phyloP scores from a whole-genome alignment of 1,284 basidiomycete genomes.

The Hortiboletus rubellus region DNA sequence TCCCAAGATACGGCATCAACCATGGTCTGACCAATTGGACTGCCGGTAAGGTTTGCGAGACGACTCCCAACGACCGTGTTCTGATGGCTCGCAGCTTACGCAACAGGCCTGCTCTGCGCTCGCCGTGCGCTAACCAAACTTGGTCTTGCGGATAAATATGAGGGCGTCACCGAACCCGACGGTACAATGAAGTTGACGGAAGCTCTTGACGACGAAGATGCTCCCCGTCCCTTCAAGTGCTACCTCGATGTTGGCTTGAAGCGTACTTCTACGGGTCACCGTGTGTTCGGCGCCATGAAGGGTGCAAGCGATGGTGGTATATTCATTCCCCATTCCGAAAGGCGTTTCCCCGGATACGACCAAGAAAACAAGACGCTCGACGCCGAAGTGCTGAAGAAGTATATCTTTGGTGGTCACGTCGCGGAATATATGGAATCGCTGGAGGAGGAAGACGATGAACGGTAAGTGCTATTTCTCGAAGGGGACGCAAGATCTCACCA shows the following conservation, averaged over 20 bases:
- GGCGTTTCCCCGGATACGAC: slow-evolving; percentile 99
- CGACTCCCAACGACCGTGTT: neutral
- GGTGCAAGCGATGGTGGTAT: slow-evolving; percentile 98
- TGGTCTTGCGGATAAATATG: slow-evolving; percentile 97
- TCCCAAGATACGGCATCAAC: slow-evolving; percentile 95
- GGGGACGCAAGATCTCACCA: slow-evolving; percentile 6
- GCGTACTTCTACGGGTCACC: slow-evolving; percentile 97
- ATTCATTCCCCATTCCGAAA: slow-evolving; percentile 97
- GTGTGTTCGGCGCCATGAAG: slow-evolving; percentile 99
- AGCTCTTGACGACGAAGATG: slow-evolving; percentile 86
- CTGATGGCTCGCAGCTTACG: slow-evolving; percentile 69
- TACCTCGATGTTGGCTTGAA: slow-evolving; percentile 99
- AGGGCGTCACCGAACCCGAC: slow-evolving; percentile 92
- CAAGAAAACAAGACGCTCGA: slow-evolving; percentile 93
- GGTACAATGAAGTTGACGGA: slow-evolving; percentile 86
- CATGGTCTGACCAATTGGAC: slow-evolving; percentile 99
- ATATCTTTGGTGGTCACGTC: slow-evolving; percentile 98
- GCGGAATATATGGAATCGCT: slow-evolving; percentile 99
- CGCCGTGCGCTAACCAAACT: slow-evolving; percentile 96
- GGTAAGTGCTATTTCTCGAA: slow-evolving; percentile 44
- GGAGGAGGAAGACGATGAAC: slow-evolving; percentile 99
- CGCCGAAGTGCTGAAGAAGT: slow-evolving; percentile 93
- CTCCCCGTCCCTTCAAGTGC: slow-evolving; percentile 97
- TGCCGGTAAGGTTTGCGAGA: slow-evolving; percentile 57
- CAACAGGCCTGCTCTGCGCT: slow-evolving; percentile 94